phyloP scores from a whole-genome alignment of 176 grass and related monocot species.

The Urochloa ruziziensis region DNA sequence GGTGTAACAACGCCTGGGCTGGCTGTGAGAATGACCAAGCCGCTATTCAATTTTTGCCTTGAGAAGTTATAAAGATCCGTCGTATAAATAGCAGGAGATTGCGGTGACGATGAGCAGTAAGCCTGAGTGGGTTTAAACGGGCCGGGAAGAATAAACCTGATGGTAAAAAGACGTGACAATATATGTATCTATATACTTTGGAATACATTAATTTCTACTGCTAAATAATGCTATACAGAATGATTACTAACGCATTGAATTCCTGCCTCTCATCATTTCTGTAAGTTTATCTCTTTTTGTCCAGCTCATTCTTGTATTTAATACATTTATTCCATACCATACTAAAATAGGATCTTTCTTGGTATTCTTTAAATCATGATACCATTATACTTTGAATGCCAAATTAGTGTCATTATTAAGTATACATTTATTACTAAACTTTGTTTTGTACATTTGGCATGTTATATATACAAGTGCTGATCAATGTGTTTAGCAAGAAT shows the following conservation, averaged over 20 bases:
- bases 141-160: background rate
- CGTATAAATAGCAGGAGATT: background rate
- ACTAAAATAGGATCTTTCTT: background rate
- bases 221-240: background rate
- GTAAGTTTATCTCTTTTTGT: background rate
- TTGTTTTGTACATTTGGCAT: background rate
- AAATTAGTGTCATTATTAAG: background rate
- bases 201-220: background rate
- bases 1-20: background rate
- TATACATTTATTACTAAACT: background rate
- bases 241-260: background rate
- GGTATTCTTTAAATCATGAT: background rate
- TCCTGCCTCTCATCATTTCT: background rate
- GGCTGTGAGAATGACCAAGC: background rate
- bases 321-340: background rate
- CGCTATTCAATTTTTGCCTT: background rate
- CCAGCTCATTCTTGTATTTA: background rate
- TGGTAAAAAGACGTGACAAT: background rate
- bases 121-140: background rate
- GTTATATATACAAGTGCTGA: background rate
- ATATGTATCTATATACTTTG: background rate
- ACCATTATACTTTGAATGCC: background rate
- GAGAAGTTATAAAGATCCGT: background rate
- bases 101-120: background rate
- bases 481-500: background rate